Percentiles rank a stretch among this genome's conserved stretches.
phyloP scores from a whole-genome alignment of 345 rosid genomes.

The Eucalyptus sideroxylon region DNA sequence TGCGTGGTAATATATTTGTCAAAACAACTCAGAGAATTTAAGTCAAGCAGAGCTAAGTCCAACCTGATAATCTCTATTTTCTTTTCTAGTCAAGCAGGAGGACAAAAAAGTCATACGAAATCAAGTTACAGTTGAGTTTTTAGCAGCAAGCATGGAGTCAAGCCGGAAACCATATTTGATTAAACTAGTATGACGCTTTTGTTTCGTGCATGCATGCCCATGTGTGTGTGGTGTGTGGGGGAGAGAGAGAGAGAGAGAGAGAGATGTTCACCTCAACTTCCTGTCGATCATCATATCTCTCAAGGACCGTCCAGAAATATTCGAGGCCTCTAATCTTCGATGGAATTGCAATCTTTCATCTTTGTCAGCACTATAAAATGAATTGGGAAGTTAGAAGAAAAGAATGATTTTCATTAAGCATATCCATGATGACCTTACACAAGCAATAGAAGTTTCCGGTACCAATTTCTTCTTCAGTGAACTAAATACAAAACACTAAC shows the following conservation, averaged over 20 bases:
- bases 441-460: background rate
- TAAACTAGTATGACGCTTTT: background rate
- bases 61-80: background rate
- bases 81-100: background rate
- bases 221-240: background rate
- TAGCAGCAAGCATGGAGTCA: background rate
- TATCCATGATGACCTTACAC: background rate
- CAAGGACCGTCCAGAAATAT: conserved; percentile 52
- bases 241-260: background rate
- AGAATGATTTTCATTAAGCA: background rate
- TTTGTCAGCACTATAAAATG: conserved; percentile 67
- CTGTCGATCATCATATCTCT: conserved; percentile 66
- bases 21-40: background rate
- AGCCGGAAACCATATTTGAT: background rate
- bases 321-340: conserved; percentile 58
- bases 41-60: background rate
- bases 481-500: conserved; percentile 12
- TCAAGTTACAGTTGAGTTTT: background rate
- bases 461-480: background rate
- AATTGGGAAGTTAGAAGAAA: background rate
- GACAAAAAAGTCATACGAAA: background rate
- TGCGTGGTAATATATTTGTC: background rate
- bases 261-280: conserved; percentile 52
- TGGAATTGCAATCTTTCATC: conserved; percentile 58
- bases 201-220: background rate